These are phyloP conservation scores for Trypanosoma lewisi DNA, from an alignment of 208 protist species.

Conservation along the genomic window DNA sequence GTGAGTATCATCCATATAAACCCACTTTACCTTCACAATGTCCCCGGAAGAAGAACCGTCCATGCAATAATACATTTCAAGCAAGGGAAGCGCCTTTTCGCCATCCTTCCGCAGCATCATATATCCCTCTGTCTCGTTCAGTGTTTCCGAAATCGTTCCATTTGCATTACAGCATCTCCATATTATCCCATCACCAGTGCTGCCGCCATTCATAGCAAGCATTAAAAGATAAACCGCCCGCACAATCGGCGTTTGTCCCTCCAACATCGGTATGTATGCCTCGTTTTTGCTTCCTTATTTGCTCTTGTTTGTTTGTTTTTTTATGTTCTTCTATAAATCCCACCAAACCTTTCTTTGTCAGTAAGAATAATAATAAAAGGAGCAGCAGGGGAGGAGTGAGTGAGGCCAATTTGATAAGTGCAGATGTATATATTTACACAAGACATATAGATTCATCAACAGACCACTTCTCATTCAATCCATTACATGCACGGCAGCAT, in stretches of 20 bases:
- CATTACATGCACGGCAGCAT: no score
- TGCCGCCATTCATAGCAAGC: slow-evolving; percentile 7
- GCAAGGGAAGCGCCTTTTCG: background rate
- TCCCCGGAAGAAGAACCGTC: background rate
- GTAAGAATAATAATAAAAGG: no score
- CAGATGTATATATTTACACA: no score
- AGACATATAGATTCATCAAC: no score
- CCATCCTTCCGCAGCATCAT: background rate
- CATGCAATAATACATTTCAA: slow-evolving; percentile 14
- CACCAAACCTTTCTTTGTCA: no score
- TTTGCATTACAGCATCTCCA: slow-evolving; percentile 14
- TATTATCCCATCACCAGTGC: background rate
- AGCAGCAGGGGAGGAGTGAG: no score
- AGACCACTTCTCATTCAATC: no score
- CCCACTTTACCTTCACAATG: slow-evolving; percentile 23
- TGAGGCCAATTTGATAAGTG: no score
- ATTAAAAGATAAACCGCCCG: slow-evolving; percentile 18
- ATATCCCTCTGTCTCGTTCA: slow-evolving; percentile 7
- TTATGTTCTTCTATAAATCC: no score
- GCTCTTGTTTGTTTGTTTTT: no score
- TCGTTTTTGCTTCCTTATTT: no score
- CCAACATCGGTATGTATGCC: background rate
- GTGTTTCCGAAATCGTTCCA: background rate
- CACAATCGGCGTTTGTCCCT: slow-evolving; percentile 1
- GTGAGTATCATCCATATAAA: slow-evolving; percentile 21